phyloP scores from a whole-genome alignment of 1,284 basidiomycete genomes.

The Ganoderma multipileum region DNA sequence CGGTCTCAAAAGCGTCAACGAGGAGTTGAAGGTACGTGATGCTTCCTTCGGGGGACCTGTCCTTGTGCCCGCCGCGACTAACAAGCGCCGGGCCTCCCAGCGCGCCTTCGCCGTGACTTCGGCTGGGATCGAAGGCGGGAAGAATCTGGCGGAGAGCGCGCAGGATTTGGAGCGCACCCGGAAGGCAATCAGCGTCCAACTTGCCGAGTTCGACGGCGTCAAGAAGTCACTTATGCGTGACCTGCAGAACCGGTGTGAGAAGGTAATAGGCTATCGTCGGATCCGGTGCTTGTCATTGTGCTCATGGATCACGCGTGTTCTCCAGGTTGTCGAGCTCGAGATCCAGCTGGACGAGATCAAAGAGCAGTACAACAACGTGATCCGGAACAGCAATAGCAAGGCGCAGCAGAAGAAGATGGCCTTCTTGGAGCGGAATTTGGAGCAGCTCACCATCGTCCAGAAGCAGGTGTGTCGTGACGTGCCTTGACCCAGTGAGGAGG shows the following conservation, averaged over 20 bases:
- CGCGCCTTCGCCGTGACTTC: constrained; percentile 97
- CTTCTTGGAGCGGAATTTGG: constrained; percentile 96
- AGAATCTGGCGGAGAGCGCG: constrained; percentile 94
- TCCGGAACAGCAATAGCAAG: constrained; percentile 97
- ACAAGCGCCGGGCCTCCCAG: constrained; percentile 48
- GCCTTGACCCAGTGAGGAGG: constrained; percentile 3
- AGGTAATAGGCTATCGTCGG: constrained; percentile 59
- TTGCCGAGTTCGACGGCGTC: constrained; percentile 97
- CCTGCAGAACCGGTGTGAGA: constrained; percentile 99
- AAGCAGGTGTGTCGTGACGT: constrained; percentile 76
- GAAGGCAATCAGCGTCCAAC: constrained; percentile 96
- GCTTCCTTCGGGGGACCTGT: not conserved
- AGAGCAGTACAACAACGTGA: constrained; percentile 99
- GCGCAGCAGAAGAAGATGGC: constrained; percentile 99
- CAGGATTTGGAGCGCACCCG: constrained; percentile 97
- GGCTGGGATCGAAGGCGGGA: constrained; percentile 95
- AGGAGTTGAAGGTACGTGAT: constrained; percentile 89
- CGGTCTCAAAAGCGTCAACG: constrained; percentile 94
- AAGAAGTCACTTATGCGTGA: constrained; percentile 99
- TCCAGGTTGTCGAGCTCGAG: constrained; percentile 97
- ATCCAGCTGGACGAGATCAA: constrained; percentile 99
- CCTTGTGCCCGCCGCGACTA: constrained; percentile 1
- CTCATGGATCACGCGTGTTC: constrained; percentile 13
- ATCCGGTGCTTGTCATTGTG: constrained; percentile 10
- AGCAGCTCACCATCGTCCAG: constrained; percentile 95